These are phyloP conservation scores for Agaricus bisporus DNA, from an alignment of 768 basidiomycete species.

Conservation along the genomic window DNA sequence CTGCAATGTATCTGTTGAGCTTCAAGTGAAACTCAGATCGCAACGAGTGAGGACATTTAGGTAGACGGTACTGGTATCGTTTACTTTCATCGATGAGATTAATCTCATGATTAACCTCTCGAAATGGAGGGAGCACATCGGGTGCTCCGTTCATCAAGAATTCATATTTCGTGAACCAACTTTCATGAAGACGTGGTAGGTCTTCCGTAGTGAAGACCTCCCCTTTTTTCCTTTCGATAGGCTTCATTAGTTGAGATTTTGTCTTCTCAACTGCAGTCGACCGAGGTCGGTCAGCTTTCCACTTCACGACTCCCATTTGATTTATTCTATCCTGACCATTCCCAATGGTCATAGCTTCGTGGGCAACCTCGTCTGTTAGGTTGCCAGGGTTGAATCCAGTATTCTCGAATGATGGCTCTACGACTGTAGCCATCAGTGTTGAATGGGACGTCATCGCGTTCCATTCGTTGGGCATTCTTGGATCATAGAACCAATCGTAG, in stretches of 20 bases:
- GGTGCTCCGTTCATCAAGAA: constrained; percentile 19
- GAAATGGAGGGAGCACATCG: constrained; percentile 23
- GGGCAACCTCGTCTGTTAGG: not conserved
- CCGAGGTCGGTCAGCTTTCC: no score
- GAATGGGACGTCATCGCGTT: constrained; percentile 11
- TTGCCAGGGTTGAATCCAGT: no score
- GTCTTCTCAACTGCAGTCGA: not conserved
- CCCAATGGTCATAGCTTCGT: no score
- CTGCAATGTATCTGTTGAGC: constrained; percentile 13
- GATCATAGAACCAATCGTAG: constrained; percentile 12
- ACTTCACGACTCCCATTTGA: no score
- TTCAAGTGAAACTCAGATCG: not conserved
- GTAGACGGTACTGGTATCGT: constrained; percentile 23
- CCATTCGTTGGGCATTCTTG: constrained; percentile 17
- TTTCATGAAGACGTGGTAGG: not conserved
- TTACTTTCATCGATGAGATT: constrained; percentile 24
- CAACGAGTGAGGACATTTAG: constrained; percentile 1
- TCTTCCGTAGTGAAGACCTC: not conserved
- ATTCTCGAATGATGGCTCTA: not conserved
- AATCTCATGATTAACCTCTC: constrained; percentile 33
- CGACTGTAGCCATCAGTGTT: not conserved
- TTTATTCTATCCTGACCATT: no score
- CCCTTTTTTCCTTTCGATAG: not conserved
- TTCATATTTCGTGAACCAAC: constrained; percentile 16
- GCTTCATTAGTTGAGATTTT: not conserved